Percentiles rank a stretch among this genome's conserved stretches.
Conservation (phyloP, 768 basidiomycete genomes). For the Leccinum subtestaceum region DNA sequence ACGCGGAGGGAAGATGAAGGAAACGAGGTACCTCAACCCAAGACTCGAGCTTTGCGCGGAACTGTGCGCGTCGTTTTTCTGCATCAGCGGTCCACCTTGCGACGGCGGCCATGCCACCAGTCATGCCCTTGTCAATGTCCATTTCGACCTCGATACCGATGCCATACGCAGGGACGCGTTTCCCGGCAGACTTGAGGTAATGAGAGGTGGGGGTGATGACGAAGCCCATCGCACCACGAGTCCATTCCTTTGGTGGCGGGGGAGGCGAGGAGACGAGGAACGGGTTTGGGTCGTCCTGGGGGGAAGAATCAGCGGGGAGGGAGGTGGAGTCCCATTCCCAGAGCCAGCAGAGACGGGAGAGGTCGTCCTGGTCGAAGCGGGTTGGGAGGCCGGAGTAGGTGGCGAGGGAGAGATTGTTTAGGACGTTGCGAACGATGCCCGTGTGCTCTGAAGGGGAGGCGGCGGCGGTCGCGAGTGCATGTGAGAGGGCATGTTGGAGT, state of each 20-base stretch:
- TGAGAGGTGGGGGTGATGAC: conserved; percentile 71
- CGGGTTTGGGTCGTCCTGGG: conserved; percentile 64
- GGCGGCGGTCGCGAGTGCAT: conserved; percentile 80
- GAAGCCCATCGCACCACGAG: conserved; percentile 76
- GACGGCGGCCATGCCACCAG: conserved; percentile 83
- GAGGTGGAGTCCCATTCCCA: conserved; percentile 81
- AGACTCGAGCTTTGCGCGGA: conserved; percentile 55
- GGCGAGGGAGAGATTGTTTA: conserved; percentile 70
- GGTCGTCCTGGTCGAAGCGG: conserved; percentile 64
- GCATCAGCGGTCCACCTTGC: conserved; percentile 80
- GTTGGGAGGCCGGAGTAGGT: conserved; percentile 67
- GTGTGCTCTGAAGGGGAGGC: conserved; percentile 75
- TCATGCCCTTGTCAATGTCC: conserved; percentile 78
- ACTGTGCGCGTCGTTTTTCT: conserved; percentile 56
- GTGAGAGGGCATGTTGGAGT: conserved; percentile 79
- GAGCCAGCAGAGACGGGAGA: conserved; percentile 78
- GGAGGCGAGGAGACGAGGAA: conserved; percentile 51
- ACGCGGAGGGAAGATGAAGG: not conserved
- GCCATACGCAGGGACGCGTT: conserved; percentile 77
- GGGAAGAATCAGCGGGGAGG: conserved; percentile 26
- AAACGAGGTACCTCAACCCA: conserved; percentile 56
- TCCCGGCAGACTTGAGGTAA: conserved; percentile 60
- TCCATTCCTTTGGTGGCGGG: conserved; percentile 61
- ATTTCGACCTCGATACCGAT: conserved; percentile 87
- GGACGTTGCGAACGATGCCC: conserved; percentile 71